Evolutionary conservation across 257 asterid species (phyloP).

Genomic region (Plantago major): DNA sequence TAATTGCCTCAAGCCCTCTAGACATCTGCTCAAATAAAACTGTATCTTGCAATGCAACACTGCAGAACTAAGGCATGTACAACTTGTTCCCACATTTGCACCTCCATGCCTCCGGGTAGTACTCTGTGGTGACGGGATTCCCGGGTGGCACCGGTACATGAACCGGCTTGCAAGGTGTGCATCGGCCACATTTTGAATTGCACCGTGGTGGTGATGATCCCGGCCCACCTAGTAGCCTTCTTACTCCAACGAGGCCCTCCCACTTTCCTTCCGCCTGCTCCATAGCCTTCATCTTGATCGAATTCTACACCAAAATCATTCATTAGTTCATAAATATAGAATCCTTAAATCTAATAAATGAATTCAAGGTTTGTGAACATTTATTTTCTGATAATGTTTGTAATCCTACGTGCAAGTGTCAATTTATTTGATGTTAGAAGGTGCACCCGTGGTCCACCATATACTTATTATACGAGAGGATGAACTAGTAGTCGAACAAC

Average conservation of each 20-base stretch:
- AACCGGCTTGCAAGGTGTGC: constrained; percentile 58
- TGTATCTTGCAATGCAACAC: not conserved
- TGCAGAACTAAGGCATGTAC: constrained; percentile 37
- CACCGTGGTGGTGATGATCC: constrained; percentile 69
- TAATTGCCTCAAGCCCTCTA: not conserved
- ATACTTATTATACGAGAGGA: too few relatives aligned
- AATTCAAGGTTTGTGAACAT: too few relatives aligned
- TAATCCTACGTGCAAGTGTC: too few relatives aligned
- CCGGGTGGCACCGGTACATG: constrained; percentile 61
- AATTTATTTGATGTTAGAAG: too few relatives aligned
- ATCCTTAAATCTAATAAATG: too few relatives aligned
- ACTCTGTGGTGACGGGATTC: constrained; percentile 47
- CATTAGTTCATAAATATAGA: not conserved
- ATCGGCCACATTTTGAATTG: constrained; percentile 43
- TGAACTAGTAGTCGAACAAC: too few relatives aligned
- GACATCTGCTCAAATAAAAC: too few relatives aligned
- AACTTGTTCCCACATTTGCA: constrained; percentile 58
- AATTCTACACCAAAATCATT: constrained; percentile 3
- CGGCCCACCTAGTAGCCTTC: constrained; percentile 41
- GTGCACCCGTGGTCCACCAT: too few relatives aligned
- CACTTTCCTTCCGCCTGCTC: not conserved
- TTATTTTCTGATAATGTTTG: too few relatives aligned
- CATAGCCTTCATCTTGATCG: not conserved
- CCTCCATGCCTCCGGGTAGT: constrained; percentile 59
- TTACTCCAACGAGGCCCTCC: constrained; percentile 4